phyloP scores from a whole-genome alignment of 495 filamentous ascomycete species.

The Parathielavia appendiculata region DNA sequence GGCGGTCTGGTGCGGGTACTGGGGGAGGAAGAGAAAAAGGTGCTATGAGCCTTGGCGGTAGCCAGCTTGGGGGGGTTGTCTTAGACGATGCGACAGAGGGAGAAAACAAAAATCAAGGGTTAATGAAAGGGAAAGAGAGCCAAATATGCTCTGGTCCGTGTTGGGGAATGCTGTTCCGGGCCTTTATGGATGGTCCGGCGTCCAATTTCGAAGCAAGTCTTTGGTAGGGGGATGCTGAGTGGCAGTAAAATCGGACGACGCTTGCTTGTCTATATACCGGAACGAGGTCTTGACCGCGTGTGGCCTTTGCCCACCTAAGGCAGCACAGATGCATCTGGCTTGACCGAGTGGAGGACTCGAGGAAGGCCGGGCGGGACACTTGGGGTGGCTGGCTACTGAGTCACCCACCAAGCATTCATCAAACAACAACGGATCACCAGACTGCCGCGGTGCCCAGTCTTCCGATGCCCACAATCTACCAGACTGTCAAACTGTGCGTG shows the following conservation, averaged over 20 bases:
- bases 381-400: conserved; percentile 22
- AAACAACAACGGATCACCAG: conserved; percentile 11
- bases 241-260: conserved; percentile 15
- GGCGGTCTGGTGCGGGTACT: conserved; percentile 10
- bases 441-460: conserved; percentile 8
- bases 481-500: conserved; percentile 21
- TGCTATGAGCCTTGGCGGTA: conserved; percentile 10
- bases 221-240: conserved; percentile 6
- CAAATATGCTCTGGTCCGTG: conserved; percentile 7
- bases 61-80: conserved; percentile 25
- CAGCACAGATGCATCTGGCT: conserved; percentile 4
- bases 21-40: neutral
- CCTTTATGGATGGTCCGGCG: conserved; percentile 15
- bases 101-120: neutral
- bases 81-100: neutral
- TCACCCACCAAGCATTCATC: conserved; percentile 4
- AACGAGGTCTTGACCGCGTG: neutral
- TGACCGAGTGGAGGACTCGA: conserved; percentile 10
- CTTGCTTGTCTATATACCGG: conserved; percentile 19
- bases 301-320: conserved; percentile 4
- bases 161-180: conserved; percentile 17
- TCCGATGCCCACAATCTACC: conserved; percentile 1
- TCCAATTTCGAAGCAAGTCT: conserved; percentile 16
- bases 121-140: neutral
- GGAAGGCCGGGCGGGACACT: neutral